phyloP scores from a whole-genome alignment of 2,329 filamentous ascomycete species.

The Tolypocladium paradoxum region DNA sequence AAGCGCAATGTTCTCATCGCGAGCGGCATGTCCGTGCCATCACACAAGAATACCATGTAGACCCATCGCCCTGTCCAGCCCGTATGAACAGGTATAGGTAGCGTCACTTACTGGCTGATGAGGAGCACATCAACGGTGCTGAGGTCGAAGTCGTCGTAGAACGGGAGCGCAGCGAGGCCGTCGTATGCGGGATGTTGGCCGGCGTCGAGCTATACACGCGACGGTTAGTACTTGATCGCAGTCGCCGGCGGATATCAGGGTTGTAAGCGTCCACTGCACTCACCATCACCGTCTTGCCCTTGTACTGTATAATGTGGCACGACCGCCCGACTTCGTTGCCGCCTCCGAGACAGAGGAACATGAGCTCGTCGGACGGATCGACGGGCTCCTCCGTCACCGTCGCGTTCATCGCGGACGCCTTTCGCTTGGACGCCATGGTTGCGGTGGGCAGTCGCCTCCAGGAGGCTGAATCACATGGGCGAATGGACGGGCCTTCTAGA shows the following conservation, averaged over 20 bases:
- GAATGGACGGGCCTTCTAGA: not conserved
- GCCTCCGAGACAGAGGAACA: conserved; percentile 86
- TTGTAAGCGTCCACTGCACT: conserved; percentile 2
- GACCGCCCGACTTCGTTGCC: conserved; percentile 96
- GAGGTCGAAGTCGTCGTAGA: conserved; percentile 97
- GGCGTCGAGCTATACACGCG: conserved; percentile 65
- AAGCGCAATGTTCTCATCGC: not conserved
- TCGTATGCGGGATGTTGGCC: conserved; percentile 96
- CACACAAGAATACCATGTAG: not conserved
- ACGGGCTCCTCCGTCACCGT: conserved; percentile 68
- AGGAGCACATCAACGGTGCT: conserved; percentile 94
- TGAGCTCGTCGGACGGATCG: conserved; percentile 86
- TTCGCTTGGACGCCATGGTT: conserved; percentile 86
- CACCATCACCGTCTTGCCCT: conserved; percentile 98
- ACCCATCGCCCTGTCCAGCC: not conserved
- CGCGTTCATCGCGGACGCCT: conserved; percentile 64
- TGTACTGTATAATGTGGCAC: conserved; percentile 97
- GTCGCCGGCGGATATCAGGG: not conserved
- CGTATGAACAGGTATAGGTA: not conserved
- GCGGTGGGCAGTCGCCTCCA: not conserved
- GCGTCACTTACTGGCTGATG: conserved; percentile 85
- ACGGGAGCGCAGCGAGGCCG: conserved; percentile 83
- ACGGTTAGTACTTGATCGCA: not conserved
- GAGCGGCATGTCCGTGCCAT: conserved; percentile 3
- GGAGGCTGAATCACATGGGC: not conserved